These are phyloP conservation scores for Casuarina cunninghamiana DNA, from an alignment of 306 rosid species.

Conservation along the genomic window DNA sequence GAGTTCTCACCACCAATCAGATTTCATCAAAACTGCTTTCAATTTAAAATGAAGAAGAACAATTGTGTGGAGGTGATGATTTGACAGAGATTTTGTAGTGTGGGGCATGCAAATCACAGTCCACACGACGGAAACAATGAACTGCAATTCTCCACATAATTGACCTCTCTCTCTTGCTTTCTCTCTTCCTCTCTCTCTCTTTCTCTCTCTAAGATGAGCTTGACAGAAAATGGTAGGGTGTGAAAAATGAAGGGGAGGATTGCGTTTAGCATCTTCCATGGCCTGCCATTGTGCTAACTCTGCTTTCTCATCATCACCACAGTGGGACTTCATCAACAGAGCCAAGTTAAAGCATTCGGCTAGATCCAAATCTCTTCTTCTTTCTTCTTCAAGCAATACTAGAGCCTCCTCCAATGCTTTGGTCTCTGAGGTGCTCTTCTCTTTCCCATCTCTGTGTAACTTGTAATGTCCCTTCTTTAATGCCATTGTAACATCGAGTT, in stretches of 20 bases:
- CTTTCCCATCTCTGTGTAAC: neutral
- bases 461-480: neutral
- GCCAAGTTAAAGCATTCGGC: constrained; percentile 28
- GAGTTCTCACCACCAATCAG: constrained; percentile 24
- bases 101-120: constrained; percentile 40
- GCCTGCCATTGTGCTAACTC: constrained; percentile 66
- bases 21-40: neutral
- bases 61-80: constrained; percentile 51
- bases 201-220: neutral
- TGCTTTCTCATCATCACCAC: constrained; percentile 54
- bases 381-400: constrained; percentile 49
- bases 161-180: neutral
- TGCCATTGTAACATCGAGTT: neutral
- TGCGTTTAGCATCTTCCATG: constrained; percentile 81
- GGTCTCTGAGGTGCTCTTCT: constrained; percentile 68
- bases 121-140: constrained; percentile 44
- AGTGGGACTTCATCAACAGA: constrained; percentile 31
- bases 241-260: constrained; percentile 59
- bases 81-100: constrained; percentile 43
- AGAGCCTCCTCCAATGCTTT: constrained; percentile 60
- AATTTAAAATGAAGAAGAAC: neutral
- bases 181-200: neutral
- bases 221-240: constrained; percentile 43
- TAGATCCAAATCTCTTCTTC: constrained; percentile 48
- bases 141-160: constrained; percentile 41